Percentiles rank a stretch among this genome's conserved stretches.
Conservation (phyloP, 176 grass and related monocot species). For the Poa annua region DNA sequence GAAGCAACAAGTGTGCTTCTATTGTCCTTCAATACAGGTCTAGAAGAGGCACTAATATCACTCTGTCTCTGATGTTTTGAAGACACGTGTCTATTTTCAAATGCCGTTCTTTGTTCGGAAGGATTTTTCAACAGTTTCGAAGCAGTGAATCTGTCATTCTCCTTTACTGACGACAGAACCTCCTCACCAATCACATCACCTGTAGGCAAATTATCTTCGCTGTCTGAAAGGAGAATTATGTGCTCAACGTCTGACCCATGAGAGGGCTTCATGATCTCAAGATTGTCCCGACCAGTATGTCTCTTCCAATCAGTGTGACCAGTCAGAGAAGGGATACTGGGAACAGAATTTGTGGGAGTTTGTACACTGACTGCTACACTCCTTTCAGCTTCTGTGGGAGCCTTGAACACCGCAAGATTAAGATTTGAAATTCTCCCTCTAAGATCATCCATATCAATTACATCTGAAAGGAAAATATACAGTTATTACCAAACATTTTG, state of each 20-base stretch:
- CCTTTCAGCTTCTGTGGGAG: slow-evolving; percentile 31
- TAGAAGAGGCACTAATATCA: slow-evolving; percentile 44
- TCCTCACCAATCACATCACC: slow-evolving; percentile 48
- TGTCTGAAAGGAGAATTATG: slow-evolving; percentile 82
- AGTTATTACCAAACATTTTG: slow-evolving; percentile 29
- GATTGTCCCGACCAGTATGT: slow-evolving; percentile 25
- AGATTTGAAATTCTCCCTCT: slow-evolving; percentile 61
- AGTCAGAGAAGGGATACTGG: slow-evolving; percentile 29
- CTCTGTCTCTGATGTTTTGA: slow-evolving; percentile 31
- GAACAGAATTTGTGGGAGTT: slow-evolving; percentile 27
- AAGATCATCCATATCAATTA: slow-evolving; percentile 60
- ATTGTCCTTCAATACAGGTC: slow-evolving; percentile 43
- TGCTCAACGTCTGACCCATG: slow-evolving; percentile 34
- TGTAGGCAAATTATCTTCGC: slow-evolving; percentile 51
- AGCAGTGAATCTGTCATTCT: slow-evolving; percentile 26
- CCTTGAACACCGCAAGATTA: slow-evolving; percentile 58
- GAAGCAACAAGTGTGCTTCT: slow-evolving; percentile 36
- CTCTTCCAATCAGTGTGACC: slow-evolving; percentile 27
- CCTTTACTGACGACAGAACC: slow-evolving; percentile 42
- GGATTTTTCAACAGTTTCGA: slow-evolving; percentile 34
- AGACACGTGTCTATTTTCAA: slow-evolving; percentile 10
- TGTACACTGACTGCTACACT: slow-evolving; percentile 1
- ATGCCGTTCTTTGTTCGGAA: slow-evolving; percentile 39
- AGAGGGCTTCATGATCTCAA: slow-evolving; percentile 39
- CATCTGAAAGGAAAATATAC: slow-evolving; percentile 61